Percentiles rank a stretch among this genome's conserved stretches.
Evolutionary conservation across 495 filamentous ascomycete genomes (phyloP).

Genomic region (Hypoxylon perforatum): DNA sequence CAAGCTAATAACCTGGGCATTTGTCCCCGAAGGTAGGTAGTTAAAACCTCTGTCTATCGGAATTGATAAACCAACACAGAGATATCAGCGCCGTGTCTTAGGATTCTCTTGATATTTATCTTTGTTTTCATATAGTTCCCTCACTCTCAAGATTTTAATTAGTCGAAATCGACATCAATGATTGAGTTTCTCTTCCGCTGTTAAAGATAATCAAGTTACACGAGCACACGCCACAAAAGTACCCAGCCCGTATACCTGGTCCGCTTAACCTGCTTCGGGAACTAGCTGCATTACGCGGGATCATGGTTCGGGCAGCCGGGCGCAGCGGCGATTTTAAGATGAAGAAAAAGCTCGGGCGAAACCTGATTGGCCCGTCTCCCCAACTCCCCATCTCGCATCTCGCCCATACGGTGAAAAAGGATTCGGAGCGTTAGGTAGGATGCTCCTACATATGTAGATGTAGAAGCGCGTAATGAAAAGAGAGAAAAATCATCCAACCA

Average conservation of each 20-base stretch:
- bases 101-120: constrained; percentile 27
- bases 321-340: constrained; percentile 1
- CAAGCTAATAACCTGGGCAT: background rate
- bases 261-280: constrained; percentile 22
- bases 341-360: background rate
- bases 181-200: too few relatives aligned
- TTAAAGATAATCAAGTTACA: constrained; percentile 21
- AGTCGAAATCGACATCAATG: too few relatives aligned
- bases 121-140: constrained; percentile 6
- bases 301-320: constrained; percentile 16
- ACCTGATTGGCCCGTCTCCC: constrained; percentile 11
- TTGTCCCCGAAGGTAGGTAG: background rate
- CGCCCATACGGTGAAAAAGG: constrained; percentile 16
- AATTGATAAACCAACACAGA: constrained; percentile 6
- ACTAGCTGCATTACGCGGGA: constrained; percentile 15
- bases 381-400: too few relatives aligned
- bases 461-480: constrained; percentile 14
- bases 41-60: background rate
- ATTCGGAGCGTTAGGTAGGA: constrained; percentile 18
- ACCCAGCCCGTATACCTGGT: background rate
- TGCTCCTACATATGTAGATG: too few relatives aligned
- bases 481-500: constrained; percentile 21
- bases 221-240: constrained; percentile 11
- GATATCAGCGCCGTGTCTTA: constrained; percentile 12
- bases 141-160: too few relatives aligned